Conservation (phyloP, 441 rosid species). For the Manihot esculenta region DNA sequence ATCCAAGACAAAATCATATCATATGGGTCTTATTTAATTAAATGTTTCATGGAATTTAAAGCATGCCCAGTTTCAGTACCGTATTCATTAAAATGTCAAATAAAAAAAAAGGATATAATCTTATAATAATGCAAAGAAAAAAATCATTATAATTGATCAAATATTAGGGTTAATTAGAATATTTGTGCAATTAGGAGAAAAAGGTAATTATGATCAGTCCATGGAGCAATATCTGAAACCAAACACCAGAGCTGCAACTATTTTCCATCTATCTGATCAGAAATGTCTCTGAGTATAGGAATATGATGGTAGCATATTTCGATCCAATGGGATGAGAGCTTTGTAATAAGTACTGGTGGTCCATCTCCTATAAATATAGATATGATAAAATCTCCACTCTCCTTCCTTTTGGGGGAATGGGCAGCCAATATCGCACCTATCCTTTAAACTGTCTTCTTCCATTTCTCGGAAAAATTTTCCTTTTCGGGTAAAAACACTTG, state of each 20-base stretch:
- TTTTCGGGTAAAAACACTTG: background rate
- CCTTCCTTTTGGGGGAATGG: constrained; percentile 5
- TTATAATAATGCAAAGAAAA: too few species aligned
- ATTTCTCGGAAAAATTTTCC: background rate
- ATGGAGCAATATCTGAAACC: too few species aligned
- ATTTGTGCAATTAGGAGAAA: too few species aligned
- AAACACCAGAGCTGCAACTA: background rate
- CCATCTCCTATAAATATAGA: background rate
- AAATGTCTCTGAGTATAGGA: background rate
- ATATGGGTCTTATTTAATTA: too few species aligned
- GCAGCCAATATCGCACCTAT: constrained; percentile 14
- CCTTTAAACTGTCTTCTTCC: constrained; percentile 16
- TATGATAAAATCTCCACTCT: background rate
- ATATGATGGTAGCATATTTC: background rate
- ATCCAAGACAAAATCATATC: too few species aligned
- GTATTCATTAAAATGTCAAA: too few species aligned
- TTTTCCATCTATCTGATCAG: background rate
- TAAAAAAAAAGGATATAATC: too few species aligned
- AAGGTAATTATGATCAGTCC: too few species aligned
- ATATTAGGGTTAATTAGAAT: too few species aligned
- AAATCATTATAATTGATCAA: too few species aligned
- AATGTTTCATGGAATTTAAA: too few species aligned
- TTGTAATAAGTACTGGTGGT: constrained; percentile 2
- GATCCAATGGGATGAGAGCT: constrained; percentile 9
- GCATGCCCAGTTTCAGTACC: too few species aligned